These are phyloP conservation scores for Brasenia schreberi DNA, from an alignment of 164 flowering plant species.

Conservation along the genomic window DNA sequence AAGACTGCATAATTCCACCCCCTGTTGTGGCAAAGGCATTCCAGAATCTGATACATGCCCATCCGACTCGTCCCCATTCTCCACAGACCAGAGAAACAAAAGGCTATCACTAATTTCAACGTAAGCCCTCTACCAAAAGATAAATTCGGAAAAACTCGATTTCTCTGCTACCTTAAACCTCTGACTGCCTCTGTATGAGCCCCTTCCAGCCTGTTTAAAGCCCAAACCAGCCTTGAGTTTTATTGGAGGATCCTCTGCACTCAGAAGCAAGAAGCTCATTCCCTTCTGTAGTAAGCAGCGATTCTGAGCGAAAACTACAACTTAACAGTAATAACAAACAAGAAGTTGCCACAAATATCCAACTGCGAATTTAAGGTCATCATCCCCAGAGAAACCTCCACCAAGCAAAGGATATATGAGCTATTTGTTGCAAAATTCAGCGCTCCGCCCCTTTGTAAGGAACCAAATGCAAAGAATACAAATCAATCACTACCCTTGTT, in stretches of 20 bases:
- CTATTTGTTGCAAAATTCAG: too few relatives aligned
- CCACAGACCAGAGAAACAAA: neutral
- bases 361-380: too few relatives aligned
- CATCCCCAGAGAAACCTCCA: too few relatives aligned
- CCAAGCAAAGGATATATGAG: too few relatives aligned
- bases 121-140: neutral
- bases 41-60: conserved; percentile 26
- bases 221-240: conserved; percentile 60
- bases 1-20: conserved; percentile 81
- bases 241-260: conserved; percentile 52
- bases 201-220: conserved; percentile 77
- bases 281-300: neutral
- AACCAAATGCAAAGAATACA: too few relatives aligned
- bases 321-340: too few relatives aligned
- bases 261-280: conserved; percentile 30
- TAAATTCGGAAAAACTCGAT: too few relatives aligned
- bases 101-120: neutral
- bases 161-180: neutral
- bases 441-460: too few relatives aligned
- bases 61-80: neutral
- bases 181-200: conserved; percentile 79
- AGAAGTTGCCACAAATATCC: too few relatives aligned
- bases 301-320: too few relatives aligned
- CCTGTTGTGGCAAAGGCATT: conserved; percentile 43
- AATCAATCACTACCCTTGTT: too few relatives aligned